These are phyloP conservation scores for Podaxis mareebaensis DNA, from an alignment of 768 basidiomycete species.

Conservation along the genomic window DNA sequence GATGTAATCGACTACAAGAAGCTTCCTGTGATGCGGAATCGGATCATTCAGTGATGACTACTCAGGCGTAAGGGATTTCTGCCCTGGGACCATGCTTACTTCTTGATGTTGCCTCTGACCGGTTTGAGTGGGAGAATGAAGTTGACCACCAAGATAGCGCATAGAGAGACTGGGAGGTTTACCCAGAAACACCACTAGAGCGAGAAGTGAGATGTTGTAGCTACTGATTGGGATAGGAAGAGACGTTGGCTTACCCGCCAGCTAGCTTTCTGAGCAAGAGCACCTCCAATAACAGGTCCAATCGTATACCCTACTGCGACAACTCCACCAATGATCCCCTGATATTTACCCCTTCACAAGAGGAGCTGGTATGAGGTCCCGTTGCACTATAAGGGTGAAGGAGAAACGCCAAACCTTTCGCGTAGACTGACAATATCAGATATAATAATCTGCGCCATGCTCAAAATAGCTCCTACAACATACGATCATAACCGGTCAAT, in stretches of 20 bases:
- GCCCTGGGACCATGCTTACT: conserved; percentile 28
- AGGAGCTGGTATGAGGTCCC: not conserved
- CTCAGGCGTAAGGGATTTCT: not conserved
- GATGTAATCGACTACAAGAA: conserved; percentile 64
- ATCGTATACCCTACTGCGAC: conserved; percentile 62
- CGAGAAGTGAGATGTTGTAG: not conserved
- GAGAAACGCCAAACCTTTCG: conserved; percentile 44
- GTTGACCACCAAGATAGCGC: conserved; percentile 54
- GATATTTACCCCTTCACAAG: conserved; percentile 64
- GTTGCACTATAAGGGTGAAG: not conserved
- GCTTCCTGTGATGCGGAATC: conserved; percentile 43
- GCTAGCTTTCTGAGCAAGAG: conserved; percentile 56
- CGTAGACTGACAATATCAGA: conserved; percentile 73
- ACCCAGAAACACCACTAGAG: conserved; percentile 76
- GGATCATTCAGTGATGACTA: not conserved
- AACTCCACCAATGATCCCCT: conserved; percentile 66
- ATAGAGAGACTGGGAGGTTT: conserved; percentile 58
- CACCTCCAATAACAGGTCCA: conserved; percentile 70
- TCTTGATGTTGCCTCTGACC: conserved; percentile 59
- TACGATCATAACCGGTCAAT: not conserved
- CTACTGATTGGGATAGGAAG: not conserved
- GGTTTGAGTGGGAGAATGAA: conserved; percentile 70
- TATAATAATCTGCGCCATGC: conserved; percentile 70
- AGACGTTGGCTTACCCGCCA: conserved; percentile 51
- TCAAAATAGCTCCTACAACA: conserved; percentile 56